Base-by-base conservation (phyloP, 805 yeast species). In the Starmera dryadoides region DNA sequence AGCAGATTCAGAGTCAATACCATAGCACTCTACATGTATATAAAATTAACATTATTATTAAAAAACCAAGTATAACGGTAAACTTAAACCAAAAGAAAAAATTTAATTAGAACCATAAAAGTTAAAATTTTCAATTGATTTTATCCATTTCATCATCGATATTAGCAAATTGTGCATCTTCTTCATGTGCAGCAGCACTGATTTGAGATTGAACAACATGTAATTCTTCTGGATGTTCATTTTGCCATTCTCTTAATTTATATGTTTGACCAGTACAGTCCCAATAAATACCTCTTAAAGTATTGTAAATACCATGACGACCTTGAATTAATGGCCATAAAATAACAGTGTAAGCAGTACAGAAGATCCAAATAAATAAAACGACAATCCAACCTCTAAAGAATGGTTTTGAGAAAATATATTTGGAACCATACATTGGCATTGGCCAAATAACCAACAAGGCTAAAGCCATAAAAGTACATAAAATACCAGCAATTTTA, bases 331-430 rank as follows among this genome's bases (percentile, higher is more conserved):
- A 50, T 32, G 96, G 96, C 47, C 69, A 80, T 26, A 86, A 39
- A 17, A 78, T 69, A 21, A 86, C 93, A 41, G 75, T 66, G 44
- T 71, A 69, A 0, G 77, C 78, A 29, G 83, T 73, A 50, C 73
- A 67, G 62, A 85, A 86, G 28, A 86, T 63, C 95, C 95, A 87
- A 42, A 86, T 77, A 38, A 88, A 76, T 42, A 81, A 78, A 23
- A 87, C 94, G 29, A 71, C 77, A 36, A 88, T 74, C 96, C 96
- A 88, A 34, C 95, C 96, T 6, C 93, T 84, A 61, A 87, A 88
- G 63, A 86, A 86, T 41, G 59, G 61, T 58, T 75, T 79, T 38
- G 86, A 76, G 62, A 87, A 88, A 31, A 87, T 68, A 55, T 87
- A 87, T 3, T 74, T 71, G 4, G 81, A 55, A 25, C 95, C 96